These are phyloP conservation scores for Ploettnerulaceae sp. DNA, from an alignment of 2,329 filamentous ascomycete genomes.

Conservation along the genomic window DNA sequence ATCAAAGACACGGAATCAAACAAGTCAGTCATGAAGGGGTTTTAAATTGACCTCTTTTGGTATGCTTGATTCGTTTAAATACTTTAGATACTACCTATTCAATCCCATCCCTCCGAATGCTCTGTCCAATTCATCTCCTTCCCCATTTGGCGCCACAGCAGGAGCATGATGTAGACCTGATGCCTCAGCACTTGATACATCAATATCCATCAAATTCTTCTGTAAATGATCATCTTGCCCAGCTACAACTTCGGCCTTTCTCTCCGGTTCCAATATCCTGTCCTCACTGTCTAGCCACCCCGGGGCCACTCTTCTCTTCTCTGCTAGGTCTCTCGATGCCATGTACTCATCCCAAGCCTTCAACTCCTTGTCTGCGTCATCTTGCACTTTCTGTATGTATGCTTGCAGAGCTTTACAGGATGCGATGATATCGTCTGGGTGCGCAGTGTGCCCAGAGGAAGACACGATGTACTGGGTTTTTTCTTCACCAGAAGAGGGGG, in stretches of 20 bases:
- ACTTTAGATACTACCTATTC: slow-evolving; percentile 22
- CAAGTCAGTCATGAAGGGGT: background rate
- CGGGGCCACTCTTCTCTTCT: slow-evolving; percentile 74
- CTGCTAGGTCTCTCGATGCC: slow-evolving; percentile 61
- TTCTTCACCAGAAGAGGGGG: slow-evolving; percentile 38
- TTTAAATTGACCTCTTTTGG: background rate
- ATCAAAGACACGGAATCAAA: background rate
- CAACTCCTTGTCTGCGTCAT: slow-evolving; percentile 63
- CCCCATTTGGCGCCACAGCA: slow-evolving; percentile 39
- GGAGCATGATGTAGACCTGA: slow-evolving; percentile 32
- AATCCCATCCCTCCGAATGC: slow-evolving; percentile 46
- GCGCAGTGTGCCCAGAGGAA: slow-evolving; percentile 71
- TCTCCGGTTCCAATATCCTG: slow-evolving; percentile 64
- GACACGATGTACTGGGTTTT: slow-evolving; percentile 73
- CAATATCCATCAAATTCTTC: slow-evolving; percentile 32
- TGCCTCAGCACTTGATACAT: slow-evolving; percentile 31
- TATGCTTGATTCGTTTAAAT: no score
- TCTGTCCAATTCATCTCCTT: slow-evolving; percentile 48
- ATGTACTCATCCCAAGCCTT: slow-evolving; percentile 65
- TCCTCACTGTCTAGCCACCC: slow-evolving; percentile 76
- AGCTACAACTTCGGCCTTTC: slow-evolving; percentile 29
- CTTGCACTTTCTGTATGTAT: slow-evolving; percentile 66
- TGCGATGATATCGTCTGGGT: slow-evolving; percentile 78
- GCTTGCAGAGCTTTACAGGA: slow-evolving; percentile 75
- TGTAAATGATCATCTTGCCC: slow-evolving; percentile 8